Base-by-base conservation (phyloP, 2,329 filamentous ascomycete genomes). In the Dactylonectria macrodidyma region DNA sequence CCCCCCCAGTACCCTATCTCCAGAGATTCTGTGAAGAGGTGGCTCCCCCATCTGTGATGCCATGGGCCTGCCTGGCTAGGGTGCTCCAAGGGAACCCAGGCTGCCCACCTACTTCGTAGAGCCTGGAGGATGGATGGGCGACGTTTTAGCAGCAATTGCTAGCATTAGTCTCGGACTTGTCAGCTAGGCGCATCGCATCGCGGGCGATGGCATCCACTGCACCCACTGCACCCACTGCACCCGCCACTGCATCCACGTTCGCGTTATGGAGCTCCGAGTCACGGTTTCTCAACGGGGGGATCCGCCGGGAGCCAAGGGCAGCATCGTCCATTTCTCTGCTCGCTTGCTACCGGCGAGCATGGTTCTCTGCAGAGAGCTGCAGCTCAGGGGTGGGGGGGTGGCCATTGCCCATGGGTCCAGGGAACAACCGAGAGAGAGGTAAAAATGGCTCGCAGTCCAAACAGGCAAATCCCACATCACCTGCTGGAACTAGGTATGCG, bases 101-200 rank as follows among this genome's bases (percentile, higher is more conserved):
- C 16, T 5, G 38, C 34, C 55, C 50, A 52, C 47, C 34, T 19
- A 19, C 19, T 19, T 19, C 19, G 19, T 19, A 19, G 19, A 19
- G 19, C 19, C 19, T 59, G 47, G 19, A 24, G 36, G 38, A 44
- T 47, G 62, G 26, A 30, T 30, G 26, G 26, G 26, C 36, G 44
- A 47, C 46, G n/a, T 55, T 48, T 46, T 52, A 65, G 56, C 48
- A 56, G 62, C 38, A 60, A 60, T 59, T 56, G 62, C 62, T 55
- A 54, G 50, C 62, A 47, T 65, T 59, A 60, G 56, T 54, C 56
- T 41, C 38, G 38, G 38, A 16, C 38, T 41, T 41, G 38, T 22
- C 55, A 41, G 14, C 48, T 64, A 59, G 62, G 41, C 48, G 62
- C 62, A 59, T 65, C 56, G 56, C 19, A 57, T 30, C 62, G 50